phyloP scores from a whole-genome alignment of 192 early-diverging fungal species.

The Phycomyces nitens region DNA sequence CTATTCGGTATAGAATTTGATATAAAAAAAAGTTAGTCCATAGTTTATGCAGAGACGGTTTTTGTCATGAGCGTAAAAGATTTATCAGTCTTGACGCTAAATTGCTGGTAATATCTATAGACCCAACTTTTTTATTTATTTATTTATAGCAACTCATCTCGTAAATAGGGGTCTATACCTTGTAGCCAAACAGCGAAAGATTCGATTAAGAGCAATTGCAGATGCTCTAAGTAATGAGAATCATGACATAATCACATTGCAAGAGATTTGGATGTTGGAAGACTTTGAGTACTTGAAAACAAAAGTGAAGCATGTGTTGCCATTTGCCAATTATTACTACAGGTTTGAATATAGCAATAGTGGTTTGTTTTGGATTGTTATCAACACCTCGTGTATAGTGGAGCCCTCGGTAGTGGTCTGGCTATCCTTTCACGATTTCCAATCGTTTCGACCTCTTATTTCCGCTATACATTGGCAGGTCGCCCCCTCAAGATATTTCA shows the following conservation, averaged over 20 bases:
- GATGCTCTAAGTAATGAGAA: conserved; percentile 26
- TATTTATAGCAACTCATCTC: neutral
- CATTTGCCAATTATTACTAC: conserved; percentile 30
- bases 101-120: conserved; percentile 43
- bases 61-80: conserved; percentile 3
- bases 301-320: conserved; percentile 18
- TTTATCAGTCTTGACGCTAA: conserved; percentile 42
- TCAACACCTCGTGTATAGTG: too few species aligned
- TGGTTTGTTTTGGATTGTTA: too few species aligned
- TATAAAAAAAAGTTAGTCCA: neutral
- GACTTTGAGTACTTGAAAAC: conserved; percentile 33
- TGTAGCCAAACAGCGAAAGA: conserved; percentile 41
- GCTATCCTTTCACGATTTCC: conserved; percentile 45
- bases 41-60: neutral
- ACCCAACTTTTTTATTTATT: neutral
- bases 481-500: conserved; percentile 47
- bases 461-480: conserved; percentile 47
- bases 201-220: conserved; percentile 45
- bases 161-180: conserved; percentile 36
- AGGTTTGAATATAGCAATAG: conserved; percentile 23
- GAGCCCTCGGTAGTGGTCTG: conserved; percentile 39
- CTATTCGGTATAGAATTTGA: neutral
- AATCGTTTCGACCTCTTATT: conserved; percentile 37
- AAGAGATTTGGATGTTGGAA: conserved; percentile 40
- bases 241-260: conserved; percentile 38